These are phyloP conservation scores for Blastobotrys aristatus DNA, from an alignment of 1,139 yeast species.

Conservation along the genomic window DNA sequence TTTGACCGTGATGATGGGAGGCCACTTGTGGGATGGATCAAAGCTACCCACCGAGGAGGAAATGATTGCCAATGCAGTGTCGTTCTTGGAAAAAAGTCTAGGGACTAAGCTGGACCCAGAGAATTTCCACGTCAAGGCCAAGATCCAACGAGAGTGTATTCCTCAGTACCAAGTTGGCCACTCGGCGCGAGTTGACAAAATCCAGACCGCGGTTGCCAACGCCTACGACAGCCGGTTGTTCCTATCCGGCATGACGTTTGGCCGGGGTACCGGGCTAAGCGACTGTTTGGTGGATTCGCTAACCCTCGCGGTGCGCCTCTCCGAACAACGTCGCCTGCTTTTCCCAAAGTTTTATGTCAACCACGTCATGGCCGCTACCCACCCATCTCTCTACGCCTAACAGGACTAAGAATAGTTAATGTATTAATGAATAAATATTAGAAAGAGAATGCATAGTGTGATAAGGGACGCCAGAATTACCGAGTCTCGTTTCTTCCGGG, in stretches of 20 bases:
- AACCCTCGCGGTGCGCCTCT: slow-evolving; percentile 45
- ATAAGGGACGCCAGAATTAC: slow-evolving; percentile 74
- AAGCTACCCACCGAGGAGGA: slow-evolving; percentile 30
- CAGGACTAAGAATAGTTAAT: not conserved
- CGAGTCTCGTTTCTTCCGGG: slow-evolving; percentile 84
- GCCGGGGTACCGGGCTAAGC: slow-evolving; percentile 84
- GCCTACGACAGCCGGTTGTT: slow-evolving; percentile 45
- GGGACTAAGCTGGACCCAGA: slow-evolving; percentile 40
- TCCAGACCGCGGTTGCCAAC: slow-evolving; percentile 35
- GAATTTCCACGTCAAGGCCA: slow-evolving; percentile 34
- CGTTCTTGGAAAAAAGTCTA: slow-evolving; percentile 48
- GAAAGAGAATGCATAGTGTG: slow-evolving; percentile 62
- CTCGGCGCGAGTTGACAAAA: slow-evolving; percentile 40
- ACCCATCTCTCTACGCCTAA: slow-evolving; percentile 21
- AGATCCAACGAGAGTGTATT: slow-evolving; percentile 50
- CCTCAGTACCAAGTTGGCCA: slow-evolving; percentile 84
- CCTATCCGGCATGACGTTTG: slow-evolving; percentile 78
- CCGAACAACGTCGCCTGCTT: slow-evolving; percentile 30
- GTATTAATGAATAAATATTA: slow-evolving; percentile 48
- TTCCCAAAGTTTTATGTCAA: slow-evolving; percentile 30
- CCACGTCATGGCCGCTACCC: slow-evolving; percentile 24
- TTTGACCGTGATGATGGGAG: slow-evolving; percentile 88
- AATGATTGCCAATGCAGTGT: slow-evolving; percentile 43
- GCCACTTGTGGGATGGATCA: slow-evolving; percentile 49
- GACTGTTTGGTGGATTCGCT: slow-evolving; percentile 71